phyloP scores from a whole-genome alignment of 1,284 basidiomycete species.

The Leccinum laetum region DNA sequence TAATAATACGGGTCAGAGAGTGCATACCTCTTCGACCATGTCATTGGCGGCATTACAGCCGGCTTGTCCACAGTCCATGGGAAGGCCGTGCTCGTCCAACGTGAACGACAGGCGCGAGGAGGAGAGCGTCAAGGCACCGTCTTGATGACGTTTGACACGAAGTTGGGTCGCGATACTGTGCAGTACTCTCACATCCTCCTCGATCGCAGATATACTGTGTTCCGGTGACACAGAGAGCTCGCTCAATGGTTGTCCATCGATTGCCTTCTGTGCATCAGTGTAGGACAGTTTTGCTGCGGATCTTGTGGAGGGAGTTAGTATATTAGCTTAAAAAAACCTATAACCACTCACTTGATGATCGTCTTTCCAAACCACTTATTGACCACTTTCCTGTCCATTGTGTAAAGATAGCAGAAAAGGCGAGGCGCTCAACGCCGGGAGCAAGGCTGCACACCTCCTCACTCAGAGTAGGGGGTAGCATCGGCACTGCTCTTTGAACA shows the following conservation, averaged over 20 bases:
- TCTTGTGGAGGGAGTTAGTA: slow-evolving; percentile 39
- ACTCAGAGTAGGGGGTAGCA: slow-evolving; percentile 91
- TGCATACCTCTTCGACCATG: slow-evolving; percentile 84
- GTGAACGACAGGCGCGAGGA: slow-evolving; percentile 77
- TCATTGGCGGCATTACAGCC: slow-evolving; percentile 73
- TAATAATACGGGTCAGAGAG: slow-evolving; percentile 1
- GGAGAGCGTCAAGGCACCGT: slow-evolving; percentile 78
- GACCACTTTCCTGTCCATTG: too few species aligned
- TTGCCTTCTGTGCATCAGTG: slow-evolving; percentile 75
- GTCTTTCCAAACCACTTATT: slow-evolving; percentile 49
- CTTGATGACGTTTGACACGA: slow-evolving; percentile 74
- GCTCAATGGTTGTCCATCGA: slow-evolving; percentile 71
- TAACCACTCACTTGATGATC: slow-evolving; percentile 73
- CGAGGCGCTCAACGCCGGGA: too few species aligned
- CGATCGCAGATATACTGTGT: slow-evolving; percentile 62
- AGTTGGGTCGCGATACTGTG: slow-evolving; percentile 74
- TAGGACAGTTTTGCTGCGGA: slow-evolving; percentile 90
- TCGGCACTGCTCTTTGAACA: slow-evolving; percentile 93
- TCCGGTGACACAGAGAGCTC: slow-evolving; percentile 54
- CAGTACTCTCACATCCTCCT: slow-evolving; percentile 76
- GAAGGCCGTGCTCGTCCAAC: slow-evolving; percentile 83
- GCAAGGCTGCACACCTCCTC: slow-evolving; percentile 68
- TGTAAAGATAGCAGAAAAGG: too few species aligned
- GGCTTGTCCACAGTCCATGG: slow-evolving; percentile 76
- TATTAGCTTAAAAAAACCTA: not conserved